phyloP scores from a whole-genome alignment of 257 asterid species.

The Solanum tarapatanum region DNA sequence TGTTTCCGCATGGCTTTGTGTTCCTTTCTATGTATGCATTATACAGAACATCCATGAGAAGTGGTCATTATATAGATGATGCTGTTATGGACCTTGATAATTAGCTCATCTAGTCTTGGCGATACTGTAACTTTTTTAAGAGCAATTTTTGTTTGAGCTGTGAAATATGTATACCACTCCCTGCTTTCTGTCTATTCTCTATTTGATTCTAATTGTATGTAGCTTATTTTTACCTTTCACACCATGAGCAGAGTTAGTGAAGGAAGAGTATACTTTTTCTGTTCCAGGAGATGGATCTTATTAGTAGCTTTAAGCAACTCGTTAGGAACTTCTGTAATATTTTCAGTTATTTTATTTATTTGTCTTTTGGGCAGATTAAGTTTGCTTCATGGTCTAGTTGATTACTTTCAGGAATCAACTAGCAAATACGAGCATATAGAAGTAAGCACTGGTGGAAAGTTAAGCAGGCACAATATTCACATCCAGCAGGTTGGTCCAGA shows the following conservation, averaged over 20 bases:
- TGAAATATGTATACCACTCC: background rate
- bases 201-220: background rate
- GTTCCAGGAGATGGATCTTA: background rate
- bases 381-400: background rate
- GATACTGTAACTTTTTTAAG: background rate
- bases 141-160: background rate
- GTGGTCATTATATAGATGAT: background rate
- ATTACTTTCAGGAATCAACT: slow-evolving; percentile 40
- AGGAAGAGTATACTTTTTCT: background rate
- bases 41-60: background rate
- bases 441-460: slow-evolving; percentile 85
- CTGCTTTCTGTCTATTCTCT: background rate
- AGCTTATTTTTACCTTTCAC: background rate
- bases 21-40: background rate
- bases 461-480: slow-evolving; percentile 84
- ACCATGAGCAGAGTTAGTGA: background rate
- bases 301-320: background rate
- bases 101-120: background rate
- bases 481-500: slow-evolving; percentile 82
- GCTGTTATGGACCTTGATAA: background rate
- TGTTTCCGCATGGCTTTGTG: background rate
- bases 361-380: background rate
- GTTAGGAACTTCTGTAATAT: background rate
- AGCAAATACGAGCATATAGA: slow-evolving; percentile 65
- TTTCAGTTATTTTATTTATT: background rate